Evolutionary conservation across 2,329 filamentous ascomycete genomes (phyloP).

Genomic region (Metarhizium album): DNA sequence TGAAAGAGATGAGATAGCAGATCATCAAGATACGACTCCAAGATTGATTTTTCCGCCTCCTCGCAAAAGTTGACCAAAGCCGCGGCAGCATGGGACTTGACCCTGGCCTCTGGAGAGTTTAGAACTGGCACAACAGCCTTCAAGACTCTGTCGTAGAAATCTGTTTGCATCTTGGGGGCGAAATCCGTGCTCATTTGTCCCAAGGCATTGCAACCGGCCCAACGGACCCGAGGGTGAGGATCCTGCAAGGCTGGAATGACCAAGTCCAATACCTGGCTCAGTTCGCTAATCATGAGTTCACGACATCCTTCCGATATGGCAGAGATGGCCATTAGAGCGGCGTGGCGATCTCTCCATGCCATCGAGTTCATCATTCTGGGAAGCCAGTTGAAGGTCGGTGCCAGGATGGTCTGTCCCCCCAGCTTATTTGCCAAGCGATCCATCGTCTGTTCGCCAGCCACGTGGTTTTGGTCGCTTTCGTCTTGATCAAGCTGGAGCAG

Average conservation of each 20-base stretch:
- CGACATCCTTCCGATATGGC: conserved; percentile 96
- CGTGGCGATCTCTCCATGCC: conserved; percentile 90
- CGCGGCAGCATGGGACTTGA: conserved; percentile 95
- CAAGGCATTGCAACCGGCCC: conserved; percentile 96
- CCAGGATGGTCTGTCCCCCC: conserved; percentile 82
- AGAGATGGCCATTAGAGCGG: conserved; percentile 96
- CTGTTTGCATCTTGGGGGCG: conserved; percentile 93
- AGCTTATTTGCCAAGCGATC: conserved; percentile 95
- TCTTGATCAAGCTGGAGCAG: conserved; percentile 67
- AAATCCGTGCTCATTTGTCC: conserved; percentile 99
- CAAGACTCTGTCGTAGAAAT: conserved; percentile 80
- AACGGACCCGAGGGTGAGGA: conserved; percentile 84
- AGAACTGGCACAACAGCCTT: conserved; percentile 89
- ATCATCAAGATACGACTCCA: conserved; percentile 88
- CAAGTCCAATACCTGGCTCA: conserved; percentile 86
- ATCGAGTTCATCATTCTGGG: conserved; percentile 95
- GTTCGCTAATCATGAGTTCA: conserved; percentile 88
- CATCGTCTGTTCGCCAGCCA: conserved; percentile 97
- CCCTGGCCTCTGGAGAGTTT: conserved; percentile 78
- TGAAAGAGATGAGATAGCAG: conserved; percentile 77
- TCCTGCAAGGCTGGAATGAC: conserved; percentile 89
- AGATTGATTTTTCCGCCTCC: conserved; percentile 82
- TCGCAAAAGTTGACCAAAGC: conserved; percentile 98
- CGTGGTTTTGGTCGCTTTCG: conserved; percentile 93
- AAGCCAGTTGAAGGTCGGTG: conserved; percentile 92